Conservation (phyloP, 257 asterid species). For the Solanum ossicruentum region DNA sequence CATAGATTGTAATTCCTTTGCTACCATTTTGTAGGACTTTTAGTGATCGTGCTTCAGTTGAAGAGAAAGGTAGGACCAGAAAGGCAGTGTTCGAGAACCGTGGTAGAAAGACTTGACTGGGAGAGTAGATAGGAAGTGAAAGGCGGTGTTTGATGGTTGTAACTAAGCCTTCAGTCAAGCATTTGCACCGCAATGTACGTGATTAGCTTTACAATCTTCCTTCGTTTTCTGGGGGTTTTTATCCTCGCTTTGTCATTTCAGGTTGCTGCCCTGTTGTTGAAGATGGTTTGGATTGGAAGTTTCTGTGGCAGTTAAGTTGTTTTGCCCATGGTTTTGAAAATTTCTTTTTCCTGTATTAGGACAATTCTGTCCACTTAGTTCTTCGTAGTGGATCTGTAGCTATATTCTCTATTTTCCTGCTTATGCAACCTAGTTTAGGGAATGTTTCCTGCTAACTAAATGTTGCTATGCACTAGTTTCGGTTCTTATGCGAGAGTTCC, state of each 20-base stretch:
- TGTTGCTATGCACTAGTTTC: background rate
- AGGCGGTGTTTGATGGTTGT: slow-evolving; percentile 20
- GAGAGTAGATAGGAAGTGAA: slow-evolving; percentile 17
- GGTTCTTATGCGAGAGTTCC: background rate
- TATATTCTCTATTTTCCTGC: slow-evolving; percentile 7
- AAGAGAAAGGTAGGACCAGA: slow-evolving; percentile 48
- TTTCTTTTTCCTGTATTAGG: slow-evolving; percentile 8
- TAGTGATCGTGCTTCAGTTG: slow-evolving; percentile 39
- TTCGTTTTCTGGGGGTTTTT: slow-evolving; percentile 19
- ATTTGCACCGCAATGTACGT: slow-evolving; percentile 20
- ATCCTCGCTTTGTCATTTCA: slow-evolving; percentile 31
- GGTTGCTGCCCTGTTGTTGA: slow-evolving; percentile 36
- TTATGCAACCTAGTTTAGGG: background rate
- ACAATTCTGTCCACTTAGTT: slow-evolving; percentile 13
- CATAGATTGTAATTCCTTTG: slow-evolving; percentile 7
- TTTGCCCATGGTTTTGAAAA: slow-evolving; percentile 19
- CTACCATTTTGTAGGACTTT: slow-evolving; percentile 30
- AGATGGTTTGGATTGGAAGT: slow-evolving; percentile 22
- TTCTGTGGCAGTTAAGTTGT: slow-evolving; percentile 38
- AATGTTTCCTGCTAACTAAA: background rate
- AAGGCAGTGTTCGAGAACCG: slow-evolving; percentile 37
- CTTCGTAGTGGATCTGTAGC: slow-evolving; percentile 6
- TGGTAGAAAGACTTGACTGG: slow-evolving; percentile 41
- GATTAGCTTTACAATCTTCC: slow-evolving; percentile 16
- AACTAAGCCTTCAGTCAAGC: background rate